Evolutionary conservation across 2,329 filamentous ascomycete species (phyloP).

Genomic region (Trichoderma guizhouense): DNA sequence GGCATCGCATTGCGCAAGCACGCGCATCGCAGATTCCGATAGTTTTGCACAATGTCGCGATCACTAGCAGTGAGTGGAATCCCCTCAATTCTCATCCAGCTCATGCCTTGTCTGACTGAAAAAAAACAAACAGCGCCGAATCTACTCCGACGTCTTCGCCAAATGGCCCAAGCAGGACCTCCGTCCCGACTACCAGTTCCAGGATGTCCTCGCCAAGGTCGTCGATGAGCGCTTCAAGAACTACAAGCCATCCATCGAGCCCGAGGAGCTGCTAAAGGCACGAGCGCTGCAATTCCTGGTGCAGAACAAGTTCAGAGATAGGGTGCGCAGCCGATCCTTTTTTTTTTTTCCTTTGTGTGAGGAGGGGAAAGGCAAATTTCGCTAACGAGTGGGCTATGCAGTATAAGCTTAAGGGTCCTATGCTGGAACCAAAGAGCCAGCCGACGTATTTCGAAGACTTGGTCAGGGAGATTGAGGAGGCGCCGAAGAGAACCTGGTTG

Average conservation of each 20-base stretch:
- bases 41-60: conserved; percentile 30
- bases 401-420: conserved; percentile 43
- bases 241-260: conserved; percentile 38
- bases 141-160: conserved; percentile 40
- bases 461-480: conserved; percentile 59
- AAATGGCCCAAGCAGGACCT: conserved; percentile 63
- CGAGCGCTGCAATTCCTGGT: conserved; percentile 59
- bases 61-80: conserved; percentile 29
- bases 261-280: conserved; percentile 52
- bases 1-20: conserved; percentile 8
- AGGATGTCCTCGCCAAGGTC: conserved; percentile 47
- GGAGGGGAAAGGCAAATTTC: background rate
- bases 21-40: background rate
- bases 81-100: background rate
- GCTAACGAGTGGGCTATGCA: conserved; percentile 21
- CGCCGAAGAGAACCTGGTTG: conserved; percentile 55
- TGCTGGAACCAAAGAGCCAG: conserved; percentile 59
- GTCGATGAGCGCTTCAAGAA: conserved; percentile 35
- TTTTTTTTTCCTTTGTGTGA: background rate
- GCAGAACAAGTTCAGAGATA: conserved; percentile 56
- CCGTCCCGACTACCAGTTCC: conserved; percentile 61
- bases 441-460: conserved; percentile 62
- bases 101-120: background rate
- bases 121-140: conserved; percentile 29
- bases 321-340: conserved; percentile 39